Conservation (phyloP, 495 filamentous ascomycete genomes). For the Bathelium albidoporum region DNA sequence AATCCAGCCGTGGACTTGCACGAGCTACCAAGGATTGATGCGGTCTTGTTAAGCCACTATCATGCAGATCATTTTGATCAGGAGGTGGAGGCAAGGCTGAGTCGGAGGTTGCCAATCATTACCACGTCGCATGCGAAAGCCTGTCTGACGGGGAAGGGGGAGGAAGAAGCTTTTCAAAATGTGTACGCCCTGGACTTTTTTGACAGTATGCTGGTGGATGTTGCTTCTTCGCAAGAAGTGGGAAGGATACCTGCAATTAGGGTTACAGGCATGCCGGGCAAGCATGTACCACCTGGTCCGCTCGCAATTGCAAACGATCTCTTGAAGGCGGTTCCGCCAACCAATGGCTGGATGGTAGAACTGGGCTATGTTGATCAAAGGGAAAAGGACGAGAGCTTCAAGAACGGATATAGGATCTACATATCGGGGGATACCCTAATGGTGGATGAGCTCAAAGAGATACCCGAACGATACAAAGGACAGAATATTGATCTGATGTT, state of each 20-base stretch:
- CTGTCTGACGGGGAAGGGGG: constrained; percentile 34
- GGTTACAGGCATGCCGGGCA: constrained; percentile 60
- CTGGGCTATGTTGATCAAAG: constrained; percentile 37
- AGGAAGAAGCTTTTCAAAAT: constrained; percentile 40
- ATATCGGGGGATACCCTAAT: constrained; percentile 61
- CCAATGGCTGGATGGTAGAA: constrained; percentile 65
- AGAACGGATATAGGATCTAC: constrained; percentile 53
- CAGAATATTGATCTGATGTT: constrained; percentile 59
- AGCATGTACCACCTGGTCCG: constrained; percentile 49
- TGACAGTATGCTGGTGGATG: constrained; percentile 41
- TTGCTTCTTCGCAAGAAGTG: constrained; percentile 18
- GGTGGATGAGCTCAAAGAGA: constrained; percentile 36
- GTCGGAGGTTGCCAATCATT: constrained; percentile 51
- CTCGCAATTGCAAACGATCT: constrained; percentile 46
- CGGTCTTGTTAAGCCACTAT: constrained; percentile 55
- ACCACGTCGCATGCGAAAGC: constrained; percentile 53
- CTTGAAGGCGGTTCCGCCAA: constrained; percentile 53
- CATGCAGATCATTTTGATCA: constrained; percentile 52
- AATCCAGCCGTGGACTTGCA: constrained; percentile 54
- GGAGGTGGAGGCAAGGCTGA: constrained; percentile 47
- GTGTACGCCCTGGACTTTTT: constrained; percentile 48
- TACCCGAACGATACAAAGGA: constrained; percentile 41
- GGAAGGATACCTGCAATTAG: constrained; percentile 36
- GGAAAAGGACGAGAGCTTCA: constrained; percentile 8
- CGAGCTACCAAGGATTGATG: constrained; percentile 50